These are phyloP conservation scores for Orbilia javanica DNA, from an alignment of 2,329 filamentous ascomycete species.

Conservation along the genomic window DNA sequence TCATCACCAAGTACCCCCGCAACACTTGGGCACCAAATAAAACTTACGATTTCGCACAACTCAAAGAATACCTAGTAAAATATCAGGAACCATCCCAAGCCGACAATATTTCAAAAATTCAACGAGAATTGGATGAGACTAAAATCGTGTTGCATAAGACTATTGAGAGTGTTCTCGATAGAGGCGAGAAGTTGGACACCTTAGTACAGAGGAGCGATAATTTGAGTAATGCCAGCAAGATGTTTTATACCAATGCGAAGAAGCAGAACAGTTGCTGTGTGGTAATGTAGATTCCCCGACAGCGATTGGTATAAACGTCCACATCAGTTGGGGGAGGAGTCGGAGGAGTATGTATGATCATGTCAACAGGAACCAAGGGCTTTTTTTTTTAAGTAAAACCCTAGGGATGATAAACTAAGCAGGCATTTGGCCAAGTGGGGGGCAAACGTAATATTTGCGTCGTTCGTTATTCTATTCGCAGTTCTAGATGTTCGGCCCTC, in stretches of 20 bases:
- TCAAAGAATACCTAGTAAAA: constrained; percentile 81
- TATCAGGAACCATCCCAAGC: constrained; percentile 91
- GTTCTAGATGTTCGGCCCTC: constrained; percentile 13
- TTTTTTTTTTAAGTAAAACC: neutral
- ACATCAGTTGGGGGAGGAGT: neutral
- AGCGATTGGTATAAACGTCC: neutral
- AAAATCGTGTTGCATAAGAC: constrained; percentile 98
- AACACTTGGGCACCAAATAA: constrained; percentile 74
- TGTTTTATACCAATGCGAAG: constrained; percentile 92
- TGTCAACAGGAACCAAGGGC: neutral
- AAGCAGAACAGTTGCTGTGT: constrained; percentile 83
- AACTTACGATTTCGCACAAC: constrained; percentile 73
- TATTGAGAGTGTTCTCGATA: constrained; percentile 86
- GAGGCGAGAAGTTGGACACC: constrained; percentile 96
- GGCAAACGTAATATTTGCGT: constrained; percentile 35
- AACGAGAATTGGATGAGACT: constrained; percentile 95
- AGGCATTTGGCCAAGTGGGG: neutral
- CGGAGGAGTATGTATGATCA: neutral
- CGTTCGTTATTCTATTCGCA: constrained; percentile 29
- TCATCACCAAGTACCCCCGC: constrained; percentile 71
- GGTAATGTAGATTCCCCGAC: constrained; percentile 71
- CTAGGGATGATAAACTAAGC: neutral
- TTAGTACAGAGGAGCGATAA: constrained; percentile 93
- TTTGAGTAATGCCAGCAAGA: constrained; percentile 91
- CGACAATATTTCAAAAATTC: constrained; percentile 94